Base-by-base conservation (phyloP, 1,284 basidiomycete genomes). In the Ceraceosorus guamensis region DNA sequence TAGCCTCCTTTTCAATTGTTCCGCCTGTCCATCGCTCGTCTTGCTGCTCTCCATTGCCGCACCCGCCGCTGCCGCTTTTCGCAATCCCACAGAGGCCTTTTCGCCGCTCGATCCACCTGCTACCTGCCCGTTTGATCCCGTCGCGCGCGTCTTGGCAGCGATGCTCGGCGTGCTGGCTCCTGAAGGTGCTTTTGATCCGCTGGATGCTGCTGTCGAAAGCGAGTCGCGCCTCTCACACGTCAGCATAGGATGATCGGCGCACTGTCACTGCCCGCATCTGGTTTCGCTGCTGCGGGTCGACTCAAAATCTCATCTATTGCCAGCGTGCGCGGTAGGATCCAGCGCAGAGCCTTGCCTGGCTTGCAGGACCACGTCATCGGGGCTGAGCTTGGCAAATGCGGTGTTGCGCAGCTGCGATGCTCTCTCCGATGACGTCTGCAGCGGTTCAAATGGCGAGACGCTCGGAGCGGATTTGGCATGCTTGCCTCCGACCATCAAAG, bases 351-450 rank as follows among this genome's bases (percentile, higher is more conserved):
- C 24, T 53, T 82, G 83, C 37, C 90, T 83, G 39, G 90, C 88
- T 62, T 83, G 83, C 70, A 87, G 79, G 11, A 92, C 84, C 55
- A 87, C 77, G 68, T 92, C 89, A 66, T 92, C 89, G 10, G 90
- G 89, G 72, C 89, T 91, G n/a, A 87, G 88, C 30, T 81, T 80
- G 60, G 88, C 83, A 67, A 91, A 91, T 6, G 83, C 79, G 14
- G 60, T 61, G 14, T 56, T 56, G 34, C 68, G 59, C 41, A 50
- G 32, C 43, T 65, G 63, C 13, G 64, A 24, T 24, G 24, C 24
- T 24, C 24, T 24, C 24, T 24, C 60, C 45, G 51, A 24, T n/a
- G 39, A 18, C 13, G 44, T 50, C 32, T 52, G 44, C 31, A 55
- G 48, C 5, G 50, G 32, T 7, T 44, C 53, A 0, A 18, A 53